phyloP scores from a whole-genome alignment of 140 eudicot species.

The Anethum foeniculum region DNA sequence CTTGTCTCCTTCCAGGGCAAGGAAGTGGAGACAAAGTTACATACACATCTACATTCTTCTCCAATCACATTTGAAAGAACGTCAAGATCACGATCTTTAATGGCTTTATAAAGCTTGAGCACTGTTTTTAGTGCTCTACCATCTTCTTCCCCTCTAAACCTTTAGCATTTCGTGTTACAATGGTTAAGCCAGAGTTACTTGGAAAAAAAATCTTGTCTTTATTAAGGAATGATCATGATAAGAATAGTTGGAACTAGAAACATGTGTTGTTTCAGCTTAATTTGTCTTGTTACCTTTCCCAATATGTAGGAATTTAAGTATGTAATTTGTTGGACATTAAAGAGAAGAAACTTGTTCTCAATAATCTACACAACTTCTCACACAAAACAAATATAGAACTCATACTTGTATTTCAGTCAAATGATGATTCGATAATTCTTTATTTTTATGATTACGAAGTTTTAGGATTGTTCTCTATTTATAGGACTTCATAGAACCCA shows the following conservation, averaged over 20 bases:
- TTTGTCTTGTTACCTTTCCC: slow-evolving; percentile 3
- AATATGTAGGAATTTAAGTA: too few species aligned
- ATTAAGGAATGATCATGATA: neutral
- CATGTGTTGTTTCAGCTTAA: neutral
- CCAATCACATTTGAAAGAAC: slow-evolving; percentile 65
- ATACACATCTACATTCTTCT: slow-evolving; percentile 62
- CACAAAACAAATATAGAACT: too few species aligned
- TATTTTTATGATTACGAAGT: too few species aligned
- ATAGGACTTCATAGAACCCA: too few species aligned
- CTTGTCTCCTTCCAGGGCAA: slow-evolving; percentile 46
- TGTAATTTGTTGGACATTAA: too few species aligned
- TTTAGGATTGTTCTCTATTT: too few species aligned
- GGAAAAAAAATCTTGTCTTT: neutral
- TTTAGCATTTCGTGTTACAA: slow-evolving; percentile 20
- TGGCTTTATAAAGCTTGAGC: slow-evolving; percentile 50
- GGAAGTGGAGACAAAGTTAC: slow-evolving; percentile 37
- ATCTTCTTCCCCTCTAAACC: slow-evolving; percentile 30
- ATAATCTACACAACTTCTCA: too few species aligned
- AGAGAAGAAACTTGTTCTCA: too few species aligned
- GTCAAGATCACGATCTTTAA: slow-evolving; percentile 34
- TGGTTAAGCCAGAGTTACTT: slow-evolving; percentile 3
- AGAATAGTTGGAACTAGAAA: neutral
- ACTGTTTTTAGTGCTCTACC: slow-evolving; percentile 48
- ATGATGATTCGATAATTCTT: too few species aligned
- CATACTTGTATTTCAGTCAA: too few species aligned